These are phyloP conservation scores for Rhexocercosporidium sp. DNA, from an alignment of 2,329 filamentous ascomycete species.

Conservation along the genomic window DNA sequence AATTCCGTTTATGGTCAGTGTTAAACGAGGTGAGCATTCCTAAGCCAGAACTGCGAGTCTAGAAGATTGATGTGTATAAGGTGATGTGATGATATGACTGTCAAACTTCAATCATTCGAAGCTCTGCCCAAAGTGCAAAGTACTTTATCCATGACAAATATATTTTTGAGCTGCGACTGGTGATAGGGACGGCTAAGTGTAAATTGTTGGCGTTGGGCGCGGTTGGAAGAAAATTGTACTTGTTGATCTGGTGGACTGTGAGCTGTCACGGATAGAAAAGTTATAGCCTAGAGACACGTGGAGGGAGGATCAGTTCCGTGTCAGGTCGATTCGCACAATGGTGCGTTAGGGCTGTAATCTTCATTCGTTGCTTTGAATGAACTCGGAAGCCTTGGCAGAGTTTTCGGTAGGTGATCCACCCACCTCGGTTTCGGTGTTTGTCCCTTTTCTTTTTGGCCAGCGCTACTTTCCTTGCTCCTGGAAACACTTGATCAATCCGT, in stretches of 20 bases:
- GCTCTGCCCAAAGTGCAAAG: not conserved
- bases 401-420: not conserved
- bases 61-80: too few relatives aligned
- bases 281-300: not conserved
- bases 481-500: not conserved
- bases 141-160: not conserved
- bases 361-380: not conserved
- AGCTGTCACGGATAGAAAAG: slow-evolving; percentile 5
- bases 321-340: slow-evolving; percentile 1
- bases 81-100: not conserved
- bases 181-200: not conserved
- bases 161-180: not conserved
- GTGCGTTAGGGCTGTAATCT: not conserved
- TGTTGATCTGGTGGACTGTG: not conserved
- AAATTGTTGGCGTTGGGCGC: slow-evolving; percentile 5
- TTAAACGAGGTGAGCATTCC: not conserved
- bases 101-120: not conserved
- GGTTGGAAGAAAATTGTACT: slow-evolving; percentile 1
- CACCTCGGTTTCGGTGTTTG: slow-evolving; percentile 4
- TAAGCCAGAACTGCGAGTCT: not conserved
- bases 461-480: not conserved
- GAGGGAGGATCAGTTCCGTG: not conserved
- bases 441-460: too few relatives aligned
- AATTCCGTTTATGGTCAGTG: not conserved
- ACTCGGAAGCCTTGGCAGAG: not conserved